These are phyloP conservation scores for Volvox africanus DNA, from an alignment of 139 green algal genomes.

Conservation along the genomic window DNA sequence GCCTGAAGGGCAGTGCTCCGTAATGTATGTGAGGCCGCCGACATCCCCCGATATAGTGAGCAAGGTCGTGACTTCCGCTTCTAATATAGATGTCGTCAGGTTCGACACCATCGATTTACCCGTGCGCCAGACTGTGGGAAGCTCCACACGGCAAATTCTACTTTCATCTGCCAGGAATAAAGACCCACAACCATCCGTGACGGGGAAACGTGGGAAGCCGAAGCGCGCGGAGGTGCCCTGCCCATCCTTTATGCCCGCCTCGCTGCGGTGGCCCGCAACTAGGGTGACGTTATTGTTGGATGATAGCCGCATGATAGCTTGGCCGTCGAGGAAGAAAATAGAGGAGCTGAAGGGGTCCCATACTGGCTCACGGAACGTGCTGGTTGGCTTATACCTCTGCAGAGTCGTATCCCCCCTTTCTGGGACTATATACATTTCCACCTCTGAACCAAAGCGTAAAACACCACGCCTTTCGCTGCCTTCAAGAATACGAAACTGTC, in stretches of 20 bases:
- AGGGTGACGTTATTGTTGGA: neutral
- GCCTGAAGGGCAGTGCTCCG: no score
- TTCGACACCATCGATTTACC: neutral
- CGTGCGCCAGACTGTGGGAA: neutral
- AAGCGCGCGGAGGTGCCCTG: neutral
- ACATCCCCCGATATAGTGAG: neutral
- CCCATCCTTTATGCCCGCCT: neutral
- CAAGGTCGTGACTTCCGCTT: neutral
- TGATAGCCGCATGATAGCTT: neutral
- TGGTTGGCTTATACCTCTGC: no score
- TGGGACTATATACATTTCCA: no score
- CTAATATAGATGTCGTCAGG: no score
- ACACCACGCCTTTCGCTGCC: no score
- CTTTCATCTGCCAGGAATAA: neutral
- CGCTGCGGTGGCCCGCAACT: neutral
- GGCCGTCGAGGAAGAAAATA: neutral
- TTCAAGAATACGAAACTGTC: no score
- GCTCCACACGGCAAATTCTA: neutral
- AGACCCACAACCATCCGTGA: neutral
- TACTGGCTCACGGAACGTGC: neutral
- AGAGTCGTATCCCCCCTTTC: no score
- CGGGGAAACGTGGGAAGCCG: neutral
- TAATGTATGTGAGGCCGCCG: neutral
- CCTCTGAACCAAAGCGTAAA: no score
- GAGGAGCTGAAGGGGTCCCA: neutral